Percentiles rank a stretch among this genome's conserved stretches.
Conservation (phyloP, 208 protist species). For the Naegleria gruberi region DNA sequence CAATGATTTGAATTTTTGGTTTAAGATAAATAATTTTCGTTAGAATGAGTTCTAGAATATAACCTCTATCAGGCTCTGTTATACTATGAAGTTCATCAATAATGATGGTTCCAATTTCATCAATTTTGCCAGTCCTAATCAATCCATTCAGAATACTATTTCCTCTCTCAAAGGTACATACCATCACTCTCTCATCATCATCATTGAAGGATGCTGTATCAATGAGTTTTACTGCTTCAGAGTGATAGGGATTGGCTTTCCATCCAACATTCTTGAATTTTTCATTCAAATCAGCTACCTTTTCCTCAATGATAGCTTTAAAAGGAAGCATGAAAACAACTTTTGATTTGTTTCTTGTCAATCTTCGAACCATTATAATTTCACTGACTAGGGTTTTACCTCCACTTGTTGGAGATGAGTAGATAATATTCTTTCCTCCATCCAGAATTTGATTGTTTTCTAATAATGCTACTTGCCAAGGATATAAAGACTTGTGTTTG, state of each 20-base stretch:
- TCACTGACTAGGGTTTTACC: conserved; percentile 51
- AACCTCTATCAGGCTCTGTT: conserved; percentile 40
- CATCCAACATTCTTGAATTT: conserved; percentile 27
- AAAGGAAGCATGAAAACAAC: conserved; percentile 50
- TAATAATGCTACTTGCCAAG: neutral
- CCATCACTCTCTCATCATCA: conserved; percentile 32
- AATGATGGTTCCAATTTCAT: conserved; percentile 48
- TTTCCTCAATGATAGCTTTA: conserved; percentile 51
- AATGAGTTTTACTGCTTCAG: conserved; percentile 15
- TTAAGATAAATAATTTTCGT: conserved; percentile 41
- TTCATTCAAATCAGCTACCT: conserved; percentile 25
- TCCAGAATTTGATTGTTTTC: neutral
- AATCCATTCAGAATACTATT: conserved; percentile 40
- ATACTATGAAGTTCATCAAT: conserved; percentile 66
- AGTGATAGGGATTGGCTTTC: conserved; percentile 28
- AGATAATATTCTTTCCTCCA: conserved; percentile 32
- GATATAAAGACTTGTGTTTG: neutral
- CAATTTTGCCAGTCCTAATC: conserved; percentile 28
- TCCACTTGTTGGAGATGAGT: conserved; percentile 35
- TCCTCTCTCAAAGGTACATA: conserved; percentile 57
- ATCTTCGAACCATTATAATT: conserved; percentile 32
- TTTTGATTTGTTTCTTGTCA: neutral
- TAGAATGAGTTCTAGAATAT: conserved; percentile 51
- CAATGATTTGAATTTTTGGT: conserved; percentile 43
- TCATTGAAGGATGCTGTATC: neutral